Evolutionary conservation across 805 yeast species (phyloP), one percentile per base, ranked within the genome.

Genomic region (Isabelozyma gotoi): DNA sequence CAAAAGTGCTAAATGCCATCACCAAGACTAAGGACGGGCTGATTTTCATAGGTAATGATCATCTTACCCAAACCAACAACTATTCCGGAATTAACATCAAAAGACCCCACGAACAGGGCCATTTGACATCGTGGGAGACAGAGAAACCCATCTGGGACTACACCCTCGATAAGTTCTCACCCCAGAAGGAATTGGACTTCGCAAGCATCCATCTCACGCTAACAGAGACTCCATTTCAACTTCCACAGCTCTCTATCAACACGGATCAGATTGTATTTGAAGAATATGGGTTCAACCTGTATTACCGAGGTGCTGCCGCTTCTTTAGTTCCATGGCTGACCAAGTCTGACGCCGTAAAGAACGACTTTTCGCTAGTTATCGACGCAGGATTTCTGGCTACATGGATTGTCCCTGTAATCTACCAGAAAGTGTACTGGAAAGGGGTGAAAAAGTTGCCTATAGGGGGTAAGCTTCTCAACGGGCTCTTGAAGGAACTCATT

Each of bases 261-360:
- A 85, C 88, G 12, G 98, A 94, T 60, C 96, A 90, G 65, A 85
- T 94, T 0, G 77, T 94, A 0, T 92, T 95, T 67, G 99, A 94
- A 62, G 98, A 94, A 57, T 94, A 84, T 57, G 96, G 88, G 3
- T 86, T 94, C 56, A 74, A 74, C 11, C 77, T 81, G 24, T 76
- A 87, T 46, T 85, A 82, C 49, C 73, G 96, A 45, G 78, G 87
- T 17, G 79, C 86, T 0, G 74, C 80, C 0, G 81, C 78, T 2
- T 73, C 80, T 0, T 73, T 82, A 20, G 54, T 57, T 3, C 66
- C 67, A 10, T 51, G 62, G 59, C 35, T 44, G 38, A 31, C 21
- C 12, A 15, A 19, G 7, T 18, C 38, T 7, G 40, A 27, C 37
- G 24, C 2, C 42, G 45, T 17, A 33, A 44, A 47, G 34, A 51